A percentile compares a stretch with the other conserved stretches of the same genome.
phyloP scores from a whole-genome alignment of 1,139 yeast species.

The Candida tropicalis region DNA sequence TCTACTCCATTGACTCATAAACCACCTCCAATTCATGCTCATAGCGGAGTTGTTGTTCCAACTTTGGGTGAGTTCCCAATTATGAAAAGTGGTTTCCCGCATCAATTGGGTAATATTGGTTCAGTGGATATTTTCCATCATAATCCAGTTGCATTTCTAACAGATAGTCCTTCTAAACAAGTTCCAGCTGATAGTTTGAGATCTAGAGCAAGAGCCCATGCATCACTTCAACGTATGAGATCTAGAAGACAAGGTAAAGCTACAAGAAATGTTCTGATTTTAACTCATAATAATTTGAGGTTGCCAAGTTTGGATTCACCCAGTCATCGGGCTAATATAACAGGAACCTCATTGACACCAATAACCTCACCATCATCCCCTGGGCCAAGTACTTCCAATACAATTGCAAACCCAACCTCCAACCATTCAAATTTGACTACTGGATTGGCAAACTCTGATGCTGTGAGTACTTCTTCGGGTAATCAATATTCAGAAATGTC shows the following conservation, averaged over 20 bases:
- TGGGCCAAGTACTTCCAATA: slow-evolving; percentile 5
- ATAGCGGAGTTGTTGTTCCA: slow-evolving; percentile 36
- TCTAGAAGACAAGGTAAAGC: slow-evolving; percentile 60
- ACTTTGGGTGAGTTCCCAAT: slow-evolving; percentile 50
- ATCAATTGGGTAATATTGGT: slow-evolving; percentile 7
- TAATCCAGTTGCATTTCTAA: slow-evolving; percentile 26
- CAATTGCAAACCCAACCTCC: slow-evolving; percentile 8
- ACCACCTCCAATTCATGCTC: slow-evolving; percentile 27
- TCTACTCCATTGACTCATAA: slow-evolving; percentile 16
- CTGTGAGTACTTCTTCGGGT: slow-evolving; percentile 7
- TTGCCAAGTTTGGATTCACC: slow-evolving; percentile 27
- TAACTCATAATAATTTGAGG: slow-evolving; percentile 24
- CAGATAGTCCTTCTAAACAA: slow-evolving; percentile 26
- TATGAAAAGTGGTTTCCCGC: slow-evolving; percentile 23
- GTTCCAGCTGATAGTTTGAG: slow-evolving; percentile 29
- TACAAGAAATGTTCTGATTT: slow-evolving; percentile 33
- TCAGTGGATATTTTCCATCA: slow-evolving; percentile 6
- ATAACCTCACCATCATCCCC: slow-evolving; percentile 23
- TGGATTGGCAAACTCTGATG: slow-evolving; percentile 12
- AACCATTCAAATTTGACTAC: slow-evolving; percentile 17
- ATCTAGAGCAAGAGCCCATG: slow-evolving; percentile 66
- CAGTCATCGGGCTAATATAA: slow-evolving; percentile 2
- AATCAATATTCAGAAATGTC: slow-evolving; percentile 13
- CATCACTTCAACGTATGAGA: slow-evolving; percentile 64
- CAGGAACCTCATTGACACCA: slow-evolving; percentile 17